Evolutionary conservation across 371 early-diverging fungal genomes (phyloP), one percentile per base, ranked within the genome.

Genomic region (Mortierella sp.): DNA sequence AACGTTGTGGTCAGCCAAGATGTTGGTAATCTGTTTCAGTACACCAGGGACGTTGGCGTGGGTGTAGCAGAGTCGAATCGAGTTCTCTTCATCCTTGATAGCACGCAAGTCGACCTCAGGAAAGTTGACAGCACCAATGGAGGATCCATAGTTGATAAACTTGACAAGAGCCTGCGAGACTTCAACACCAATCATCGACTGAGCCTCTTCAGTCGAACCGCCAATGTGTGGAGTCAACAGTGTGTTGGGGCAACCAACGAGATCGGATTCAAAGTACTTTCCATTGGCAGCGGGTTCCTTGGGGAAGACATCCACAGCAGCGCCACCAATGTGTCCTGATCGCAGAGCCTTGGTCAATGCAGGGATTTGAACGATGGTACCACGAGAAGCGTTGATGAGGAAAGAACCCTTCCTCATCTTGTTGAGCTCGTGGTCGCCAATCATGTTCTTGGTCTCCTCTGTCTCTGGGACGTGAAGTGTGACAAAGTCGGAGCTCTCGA

Each of bases 31-130:
- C 79, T 94, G 88, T 84, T 86, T 87, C 56, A 97, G 83, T 31
- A 97, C 97, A 77, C 99, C 99, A 34, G 99, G 99, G 17, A 98
- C 96, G 79, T 98, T 98, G 54, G 92, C 90, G 81, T 98, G 98
- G 28, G 88, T 88, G 80, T 96, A 94, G 63, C 96, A 83, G 19
- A 98, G 83, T 72, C 99, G 93, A 46, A 94, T 88, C 17, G 89
- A 89, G 68, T 86, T 83, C 51, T 83, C 80, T 28, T 91, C 93
- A 57, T 86, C 86, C 16, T 85, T 77, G 49, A 94, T 92, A 27
- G 89, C 88, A 61, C 95, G 90, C 64, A 97, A 76, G 78, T 95
- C 95, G 63, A 94, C 85, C 74, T 96, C 94, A 19, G 99, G 97
- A 84, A 95, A 95, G 87, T 98, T 98, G 82, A 98, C 99, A 16